Percentiles rank a stretch among this genome's conserved stretches.
These are phyloP conservation scores for Aureobasidium uvarum DNA, from an alignment of 2,329 filamentous ascomycete species.

Conservation along the genomic window DNA sequence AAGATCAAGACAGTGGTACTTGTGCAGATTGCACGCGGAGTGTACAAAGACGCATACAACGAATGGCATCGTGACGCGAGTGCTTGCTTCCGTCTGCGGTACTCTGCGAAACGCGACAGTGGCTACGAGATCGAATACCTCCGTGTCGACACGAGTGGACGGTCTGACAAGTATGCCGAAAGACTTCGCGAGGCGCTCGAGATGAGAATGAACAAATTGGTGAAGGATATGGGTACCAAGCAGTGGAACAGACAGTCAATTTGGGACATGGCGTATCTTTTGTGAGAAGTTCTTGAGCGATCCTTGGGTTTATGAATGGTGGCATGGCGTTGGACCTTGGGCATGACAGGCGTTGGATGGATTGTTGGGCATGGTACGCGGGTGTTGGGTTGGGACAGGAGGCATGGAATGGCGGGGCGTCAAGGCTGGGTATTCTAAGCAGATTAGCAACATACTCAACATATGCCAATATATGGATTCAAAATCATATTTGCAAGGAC, in stretches of 20 bases:
- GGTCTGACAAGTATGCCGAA: constrained; percentile 24
- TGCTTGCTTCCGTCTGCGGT: constrained; percentile 20
- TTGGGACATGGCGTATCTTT: constrained; percentile 26
- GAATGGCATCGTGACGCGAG: constrained; percentile 24
- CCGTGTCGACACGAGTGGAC: constrained; percentile 22
- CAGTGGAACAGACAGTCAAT: constrained; percentile 25
- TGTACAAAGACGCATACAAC: constrained; percentile 24
- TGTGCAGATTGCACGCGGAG: constrained; percentile 19
- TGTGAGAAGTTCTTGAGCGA: neutral
- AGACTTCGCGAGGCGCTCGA: constrained; percentile 24
- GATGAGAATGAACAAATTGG: constrained; percentile 25
- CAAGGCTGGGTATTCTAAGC: neutral
- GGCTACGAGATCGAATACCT: constrained; percentile 22
- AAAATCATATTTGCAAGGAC: neutral
- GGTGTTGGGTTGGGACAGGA: neutral
- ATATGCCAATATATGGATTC: neutral
- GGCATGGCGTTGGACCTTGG: constrained; percentile 8
- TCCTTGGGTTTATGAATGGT: neutral
- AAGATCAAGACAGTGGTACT: constrained; percentile 23
- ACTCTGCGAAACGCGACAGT: neutral
- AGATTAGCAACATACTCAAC: constrained; percentile 18
- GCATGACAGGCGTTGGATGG: neutral
- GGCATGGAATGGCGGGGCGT: constrained; percentile 5
- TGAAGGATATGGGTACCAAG: constrained; percentile 4
- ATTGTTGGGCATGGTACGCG: neutral